Percentiles rank a stretch among this genome's conserved stretches.
Evolutionary conservation across 768 basidiomycete genomes (phyloP).

Genomic region (Serpula lacrymans): DNA sequence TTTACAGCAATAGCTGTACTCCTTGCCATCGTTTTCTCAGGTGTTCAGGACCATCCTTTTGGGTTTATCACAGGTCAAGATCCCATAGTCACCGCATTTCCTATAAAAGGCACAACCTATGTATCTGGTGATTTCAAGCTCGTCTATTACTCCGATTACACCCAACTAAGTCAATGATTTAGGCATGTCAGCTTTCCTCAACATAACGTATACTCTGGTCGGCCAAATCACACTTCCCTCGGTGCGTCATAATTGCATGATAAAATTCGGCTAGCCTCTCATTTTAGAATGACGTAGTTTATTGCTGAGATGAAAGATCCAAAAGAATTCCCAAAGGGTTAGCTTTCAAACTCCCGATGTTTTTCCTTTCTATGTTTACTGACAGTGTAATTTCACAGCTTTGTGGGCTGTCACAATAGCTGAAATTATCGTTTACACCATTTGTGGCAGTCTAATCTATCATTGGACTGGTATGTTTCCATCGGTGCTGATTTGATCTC

Average conservation of each 20-base stretch:
- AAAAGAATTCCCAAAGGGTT: conserved; percentile 43
- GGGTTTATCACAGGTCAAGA: conserved; percentile 35
- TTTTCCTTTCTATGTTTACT: too few relatives aligned
- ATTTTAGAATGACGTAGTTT: conserved; percentile 32
- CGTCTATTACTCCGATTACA: background rate
- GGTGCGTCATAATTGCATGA: conserved; percentile 13
- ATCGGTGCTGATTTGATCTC: background rate
- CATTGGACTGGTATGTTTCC: conserved; percentile 28
- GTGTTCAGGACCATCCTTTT: conserved; percentile 38
- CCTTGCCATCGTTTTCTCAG: conserved; percentile 39
- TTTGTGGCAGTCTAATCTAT: conserved; percentile 44
- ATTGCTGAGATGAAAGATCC: conserved; percentile 48
- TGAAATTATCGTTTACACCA: conserved; percentile 38
- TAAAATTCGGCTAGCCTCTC: background rate
- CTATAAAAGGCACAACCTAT: conserved; percentile 37
- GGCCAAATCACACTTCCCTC: conserved; percentile 45
- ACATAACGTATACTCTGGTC: conserved; percentile 44
- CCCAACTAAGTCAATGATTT: too few relatives aligned
- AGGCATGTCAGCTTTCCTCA: conserved; percentile 45
- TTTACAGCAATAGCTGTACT: conserved; percentile 40
- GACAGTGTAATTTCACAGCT: conserved; percentile 20
- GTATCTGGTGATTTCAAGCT: conserved; percentile 27
- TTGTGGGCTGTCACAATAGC: conserved; percentile 42
- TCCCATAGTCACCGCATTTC: conserved; percentile 35
- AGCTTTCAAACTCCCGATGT: background rate